phyloP scores from a whole-genome alignment of 2,329 filamentous ascomycete genomes.

The Colletotrichum cordylinicola region DNA sequence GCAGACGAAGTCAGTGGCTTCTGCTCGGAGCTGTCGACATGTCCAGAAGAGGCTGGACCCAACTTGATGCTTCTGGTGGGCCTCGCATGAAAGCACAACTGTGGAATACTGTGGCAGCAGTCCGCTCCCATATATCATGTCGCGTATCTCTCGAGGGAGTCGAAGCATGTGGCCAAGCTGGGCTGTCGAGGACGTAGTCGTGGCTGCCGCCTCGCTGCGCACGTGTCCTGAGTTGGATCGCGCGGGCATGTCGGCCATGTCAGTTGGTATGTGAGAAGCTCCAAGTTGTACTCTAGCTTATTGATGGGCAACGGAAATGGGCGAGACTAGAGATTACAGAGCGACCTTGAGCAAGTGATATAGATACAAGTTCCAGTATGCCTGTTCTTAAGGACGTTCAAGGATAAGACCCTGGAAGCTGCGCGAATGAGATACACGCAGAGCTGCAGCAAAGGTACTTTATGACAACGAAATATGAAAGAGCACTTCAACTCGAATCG shows the following conservation, averaged over 20 bases:
- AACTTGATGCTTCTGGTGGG: neutral
- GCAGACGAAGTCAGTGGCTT: neutral
- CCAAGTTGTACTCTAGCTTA: neutral
- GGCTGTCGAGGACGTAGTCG: neutral
- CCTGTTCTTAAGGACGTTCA: too few relatives aligned
- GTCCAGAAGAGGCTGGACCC: neutral
- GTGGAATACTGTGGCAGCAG: neutral
- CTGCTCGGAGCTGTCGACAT: neutral
- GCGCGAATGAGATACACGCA: neutral
- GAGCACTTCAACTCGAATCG: fast-evolving
- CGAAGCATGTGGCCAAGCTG: neutral
- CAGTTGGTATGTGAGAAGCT: fast-evolving
- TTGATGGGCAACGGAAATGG: fast-evolving
- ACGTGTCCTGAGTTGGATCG: fast-evolving
- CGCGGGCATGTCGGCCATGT: neutral
- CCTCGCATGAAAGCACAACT: neutral
- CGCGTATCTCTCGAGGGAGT: neutral
- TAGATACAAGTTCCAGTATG: neutral
- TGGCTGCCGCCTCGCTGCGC: neutral
- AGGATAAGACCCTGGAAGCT: neutral
- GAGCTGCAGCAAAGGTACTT: neutral
- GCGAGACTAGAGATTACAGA: neutral
- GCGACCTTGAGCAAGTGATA: fast-evolving
- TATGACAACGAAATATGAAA: neutral
- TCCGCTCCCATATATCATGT: neutral